Base-by-base conservation (phyloP, 139 green algal genomes). In the Limnomonas spitsbergensis region DNA sequence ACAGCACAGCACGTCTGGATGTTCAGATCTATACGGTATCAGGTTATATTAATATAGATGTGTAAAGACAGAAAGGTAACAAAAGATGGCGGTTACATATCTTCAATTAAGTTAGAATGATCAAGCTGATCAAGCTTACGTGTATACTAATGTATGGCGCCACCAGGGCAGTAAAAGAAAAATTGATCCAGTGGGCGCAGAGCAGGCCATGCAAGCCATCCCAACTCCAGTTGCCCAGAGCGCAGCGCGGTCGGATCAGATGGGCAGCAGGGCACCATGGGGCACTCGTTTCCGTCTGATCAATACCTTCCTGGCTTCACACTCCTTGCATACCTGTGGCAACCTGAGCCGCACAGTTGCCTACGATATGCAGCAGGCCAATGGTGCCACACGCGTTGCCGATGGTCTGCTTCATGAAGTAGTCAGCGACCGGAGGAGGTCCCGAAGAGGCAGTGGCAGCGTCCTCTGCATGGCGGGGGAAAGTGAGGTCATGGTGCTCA, bases 341-440 rank as follows among this genome's bases (percentile, higher is more conserved):
- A n/a, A n/a, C n/a, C n/a, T n/a, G n/a, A n/a, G 77, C 53, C 6
- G 53, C 39, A 69, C 88, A 90, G 82, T 93, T 94, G 20, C 69
- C 81, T 27, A 95, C 68, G 42, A 82, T 83, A 81, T 98, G 95
- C 56, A 98, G 85, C 47, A 97, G 52, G 0, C 82, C 95, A 37
- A 98, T 97, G 26, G 95, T 98, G 66, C 95, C 95, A 85, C 95
- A 98, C 4, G 95, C 95, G 81, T 98, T 98, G 82, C 94, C 87
- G 38, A 98, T 93, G 1, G 92, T 98, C 79, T 84, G 95, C 84
- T 96, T 95, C 88, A 96, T 96, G 82, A 92, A 98, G 76, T 89
- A 98, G 2, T 95, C 34, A 2, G 42, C 2, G 0, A 32, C 27
- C 29, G 77, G n/a, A n/a, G n/a, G n/a, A 37, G 0, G 35, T 3